Evolutionary conservation across 805 yeast genomes (phyloP).

Genomic region (Candida germanica): DNA sequence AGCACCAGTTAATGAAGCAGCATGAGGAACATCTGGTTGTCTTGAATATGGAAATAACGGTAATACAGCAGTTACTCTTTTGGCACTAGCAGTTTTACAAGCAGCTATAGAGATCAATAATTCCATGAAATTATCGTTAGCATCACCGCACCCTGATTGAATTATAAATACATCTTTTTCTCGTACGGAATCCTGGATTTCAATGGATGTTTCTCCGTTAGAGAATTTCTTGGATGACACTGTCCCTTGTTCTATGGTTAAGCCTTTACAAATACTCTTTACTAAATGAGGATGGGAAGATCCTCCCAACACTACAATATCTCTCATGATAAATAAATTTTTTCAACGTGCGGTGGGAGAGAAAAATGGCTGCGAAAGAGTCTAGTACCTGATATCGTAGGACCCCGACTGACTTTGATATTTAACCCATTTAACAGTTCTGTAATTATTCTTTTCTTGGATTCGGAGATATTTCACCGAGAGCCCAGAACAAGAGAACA

Average conservation of each 20-base stretch:
- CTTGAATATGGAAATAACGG: slow-evolving; percentile 95
- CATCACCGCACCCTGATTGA: slow-evolving; percentile 84
- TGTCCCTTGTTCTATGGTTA: slow-evolving; percentile 70
- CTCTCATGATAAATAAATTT: slow-evolving; percentile 72
- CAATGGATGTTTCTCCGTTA: slow-evolving; percentile 93
- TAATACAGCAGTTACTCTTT: slow-evolving; percentile 82
- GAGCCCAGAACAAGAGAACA: slow-evolving; percentile 76
- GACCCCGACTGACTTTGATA: slow-evolving; percentile 74
- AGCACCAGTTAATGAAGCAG: slow-evolving; percentile 61
- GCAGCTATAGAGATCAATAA: slow-evolving; percentile 83
- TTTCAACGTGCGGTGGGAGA: slow-evolving; percentile 5
- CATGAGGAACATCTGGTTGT: slow-evolving; percentile 90
- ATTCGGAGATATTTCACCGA: slow-evolving; percentile 71
- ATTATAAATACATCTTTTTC: slow-evolving; percentile 94
- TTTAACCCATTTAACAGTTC: slow-evolving; percentile 84
- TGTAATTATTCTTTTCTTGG: slow-evolving; percentile 54
- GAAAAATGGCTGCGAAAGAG: slow-evolving; percentile 1
- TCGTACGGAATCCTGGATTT: slow-evolving; percentile 82
- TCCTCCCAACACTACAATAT: slow-evolving; percentile 87
- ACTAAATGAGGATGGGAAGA: slow-evolving; percentile 82
- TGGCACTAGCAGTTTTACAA: slow-evolving; percentile 87
- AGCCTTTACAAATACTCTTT: slow-evolving; percentile 66
- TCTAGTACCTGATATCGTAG: slow-evolving; percentile 66
- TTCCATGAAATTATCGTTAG: slow-evolving; percentile 83
- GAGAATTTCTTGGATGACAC: slow-evolving; percentile 63